Evolutionary conservation across 192 early-diverging fungal genomes (phyloP).

Genomic region (Coemansia sp.): DNA sequence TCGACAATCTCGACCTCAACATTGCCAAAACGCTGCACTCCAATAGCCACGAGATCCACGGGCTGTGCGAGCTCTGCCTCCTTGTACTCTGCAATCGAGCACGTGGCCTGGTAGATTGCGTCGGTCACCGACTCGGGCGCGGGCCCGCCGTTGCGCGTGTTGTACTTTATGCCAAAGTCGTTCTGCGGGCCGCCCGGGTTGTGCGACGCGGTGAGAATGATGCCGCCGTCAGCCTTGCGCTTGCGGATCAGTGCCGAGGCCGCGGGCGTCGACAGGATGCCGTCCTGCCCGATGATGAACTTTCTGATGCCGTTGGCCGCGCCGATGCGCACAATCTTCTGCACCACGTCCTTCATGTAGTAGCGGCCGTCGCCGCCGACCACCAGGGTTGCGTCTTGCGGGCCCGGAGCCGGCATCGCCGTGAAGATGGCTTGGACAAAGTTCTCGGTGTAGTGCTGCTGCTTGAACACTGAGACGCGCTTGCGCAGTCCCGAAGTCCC

Average conservation of each 20-base stretch:
- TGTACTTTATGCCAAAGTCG: conserved; percentile 99
- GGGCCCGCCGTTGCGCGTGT: conserved; percentile 93
- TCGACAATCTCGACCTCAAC: conserved; percentile 85
- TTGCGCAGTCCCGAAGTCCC: conserved; percentile 96
- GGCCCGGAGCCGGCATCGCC: conserved; percentile 71
- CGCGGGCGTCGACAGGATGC: conserved; percentile 93
- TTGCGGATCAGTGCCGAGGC: conserved; percentile 91
- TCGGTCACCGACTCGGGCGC: conserved; percentile 95
- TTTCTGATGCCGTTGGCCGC: conserved; percentile 82
- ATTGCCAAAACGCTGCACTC: conserved; percentile 57
- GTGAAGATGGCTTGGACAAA: conserved; percentile 90
- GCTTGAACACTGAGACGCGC: conserved; percentile 92
- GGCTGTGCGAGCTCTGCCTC: conserved; percentile 39
- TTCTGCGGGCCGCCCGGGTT: conserved; percentile 97
- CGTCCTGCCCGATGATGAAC: conserved; percentile 87
- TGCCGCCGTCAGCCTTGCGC: conserved; percentile 85
- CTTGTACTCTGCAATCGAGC: conserved; percentile 65
- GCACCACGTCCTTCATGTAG: conserved; percentile 77
- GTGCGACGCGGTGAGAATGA: conserved; percentile 96
- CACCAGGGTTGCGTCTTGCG: conserved; percentile 76
- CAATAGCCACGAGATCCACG: conserved; percentile 72
- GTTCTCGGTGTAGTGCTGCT: conserved; percentile 92
- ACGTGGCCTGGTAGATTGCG: conserved; percentile 81
- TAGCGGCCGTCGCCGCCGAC: conserved; percentile 97
- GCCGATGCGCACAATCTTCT: conserved; percentile 81